Percentiles rank a stretch among this genome's conserved stretches.
phyloP scores from a whole-genome alignment of 805 yeast genomes.

The Allodekkera sacchari region DNA sequence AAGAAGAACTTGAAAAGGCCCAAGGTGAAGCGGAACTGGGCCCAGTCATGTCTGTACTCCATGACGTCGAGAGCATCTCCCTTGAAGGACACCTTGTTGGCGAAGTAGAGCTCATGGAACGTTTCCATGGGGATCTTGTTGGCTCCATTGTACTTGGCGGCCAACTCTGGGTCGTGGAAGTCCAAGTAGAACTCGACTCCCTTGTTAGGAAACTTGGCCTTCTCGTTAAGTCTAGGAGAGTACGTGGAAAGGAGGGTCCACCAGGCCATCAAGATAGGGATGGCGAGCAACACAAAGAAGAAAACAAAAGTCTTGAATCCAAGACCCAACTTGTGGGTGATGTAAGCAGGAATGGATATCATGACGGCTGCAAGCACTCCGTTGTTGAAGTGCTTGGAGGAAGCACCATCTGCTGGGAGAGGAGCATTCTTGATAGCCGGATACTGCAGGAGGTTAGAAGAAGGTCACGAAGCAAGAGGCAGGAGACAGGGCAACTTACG shows the following conservation, averaged over 20 bases:
- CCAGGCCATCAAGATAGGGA: slow-evolving; percentile 73
- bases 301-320: slow-evolving; percentile 63
- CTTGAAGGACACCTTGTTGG: slow-evolving; percentile 74
- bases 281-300: slow-evolving; percentile 40
- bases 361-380: slow-evolving; percentile 39
- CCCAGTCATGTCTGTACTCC: slow-evolving; percentile 92
- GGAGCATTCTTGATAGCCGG: slow-evolving; percentile 84
- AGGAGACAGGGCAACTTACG: slow-evolving; percentile 21
- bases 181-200: slow-evolving; percentile 76
- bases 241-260: slow-evolving; percentile 74
- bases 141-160: slow-evolving; percentile 60
- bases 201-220: slow-evolving; percentile 63
- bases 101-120: slow-evolving; percentile 82
- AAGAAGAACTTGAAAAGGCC: slow-evolving; percentile 72
- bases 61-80: slow-evolving; percentile 79
- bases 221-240: slow-evolving; percentile 76
- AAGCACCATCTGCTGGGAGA: slow-evolving; percentile 88
- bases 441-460: slow-evolving; percentile 16
- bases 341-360: slow-evolving; percentile 50
- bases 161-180: slow-evolving; percentile 67
- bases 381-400: slow-evolving; percentile 70
- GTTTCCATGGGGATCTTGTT: slow-evolving; percentile 87
- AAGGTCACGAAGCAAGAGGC: slow-evolving; percentile 2
- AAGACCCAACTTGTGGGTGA: slow-evolving; percentile 59
- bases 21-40: slow-evolving; percentile 68